Evolutionary conservation across 768 basidiomycete species (phyloP).

Genomic region (Coprinopsis sp.): DNA sequence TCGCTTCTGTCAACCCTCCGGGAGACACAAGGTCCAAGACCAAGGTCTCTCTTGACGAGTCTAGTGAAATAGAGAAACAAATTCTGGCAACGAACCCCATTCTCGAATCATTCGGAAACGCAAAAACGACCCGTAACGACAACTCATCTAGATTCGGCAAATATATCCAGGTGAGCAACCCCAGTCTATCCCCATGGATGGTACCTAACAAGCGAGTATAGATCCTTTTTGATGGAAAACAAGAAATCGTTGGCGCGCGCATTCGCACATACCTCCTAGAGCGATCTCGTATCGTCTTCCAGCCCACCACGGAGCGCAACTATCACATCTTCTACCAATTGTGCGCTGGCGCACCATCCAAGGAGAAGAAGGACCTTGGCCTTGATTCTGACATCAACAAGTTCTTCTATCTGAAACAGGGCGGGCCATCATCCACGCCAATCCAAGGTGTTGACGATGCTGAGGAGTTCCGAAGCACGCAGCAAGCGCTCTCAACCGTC

Average conservation of each 20-base stretch:
- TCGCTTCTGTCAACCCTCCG: conserved; percentile 94
- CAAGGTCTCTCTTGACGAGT: conserved; percentile 75
- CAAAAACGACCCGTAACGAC: conserved; percentile 98
- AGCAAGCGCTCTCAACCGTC: conserved; percentile 92
- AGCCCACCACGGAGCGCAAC: conserved; percentile 94
- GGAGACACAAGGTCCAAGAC: conserved; percentile 56
- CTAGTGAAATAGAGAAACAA: conserved; percentile 93
- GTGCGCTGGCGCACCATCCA: conserved; percentile 92
- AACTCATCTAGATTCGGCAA: conserved; percentile 99
- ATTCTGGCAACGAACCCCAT: conserved; percentile 99
- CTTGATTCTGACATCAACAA: conserved; percentile 80
- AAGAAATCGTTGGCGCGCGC: conserved; percentile 98
- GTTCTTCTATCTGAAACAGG: conserved; percentile 91
- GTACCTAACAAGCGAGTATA: conserved; percentile 27
- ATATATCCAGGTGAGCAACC: conserved; percentile 84
- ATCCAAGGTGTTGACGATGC: conserved; percentile 93
- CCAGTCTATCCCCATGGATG: not conserved
- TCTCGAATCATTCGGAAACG: conserved; percentile 98
- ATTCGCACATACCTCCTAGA: conserved; percentile 98
- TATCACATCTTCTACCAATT: conserved; percentile 99
- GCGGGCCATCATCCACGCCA: conserved; percentile 80
- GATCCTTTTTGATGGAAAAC: conserved; percentile 95
- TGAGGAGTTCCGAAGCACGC: conserved; percentile 91
- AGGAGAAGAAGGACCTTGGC: conserved; percentile 93
- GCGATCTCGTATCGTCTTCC: conserved; percentile 95